Base-by-base conservation (phyloP, 441 rosid genomes). In the Gossypium lobatum region DNA sequence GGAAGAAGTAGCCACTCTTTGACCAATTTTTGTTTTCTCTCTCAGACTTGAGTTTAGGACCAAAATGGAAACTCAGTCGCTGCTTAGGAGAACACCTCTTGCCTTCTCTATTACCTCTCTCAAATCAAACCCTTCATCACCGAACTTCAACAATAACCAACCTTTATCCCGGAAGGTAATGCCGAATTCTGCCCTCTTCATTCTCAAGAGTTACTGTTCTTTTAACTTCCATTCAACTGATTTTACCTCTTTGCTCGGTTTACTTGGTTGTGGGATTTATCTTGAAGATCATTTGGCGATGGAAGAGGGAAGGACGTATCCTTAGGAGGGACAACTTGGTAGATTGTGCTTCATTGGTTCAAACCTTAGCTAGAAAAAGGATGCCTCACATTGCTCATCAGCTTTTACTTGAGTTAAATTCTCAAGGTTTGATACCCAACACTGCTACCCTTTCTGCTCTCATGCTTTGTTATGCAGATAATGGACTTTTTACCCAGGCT, bases 381-480 rank as follows among this genome's bases (percentile, higher is more conserved):
- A 62, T 31, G 67, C 23, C 67, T 16, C 67, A 62, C 45, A 79
- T 83, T 21, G 90, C 87, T 73, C 42, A 82, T 71, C 86, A 83
- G 74, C 64, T 88, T 48, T 75, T 85, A 34, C 80, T 74, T 28
- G 87, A 82, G 77, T 73, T 88, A 85, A 87, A 82, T 85, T 80
- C 84, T 21, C 77, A 83, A 66, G 86, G 89, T 45, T 73, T 81
- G 57, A 10, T 82, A 0, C 87, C 84, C 0, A 69, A 80, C 52
- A 80, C 64, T 37, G 61, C 73, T 59, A 81, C 87, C 52, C 78
- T 89, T 48, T 83, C 86, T 3, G 82, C 90, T 75, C 72, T 84
- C 67, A 80, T 89, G 88, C 83, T 90, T 46, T 83, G 80, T 75
- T 89, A 82, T 75, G 87, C 90, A 2, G 76, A 83, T n/a, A 82